Conservation (phyloP, 108 stramenopile species). For the Chaetoceros tenuissimus region DNA sequence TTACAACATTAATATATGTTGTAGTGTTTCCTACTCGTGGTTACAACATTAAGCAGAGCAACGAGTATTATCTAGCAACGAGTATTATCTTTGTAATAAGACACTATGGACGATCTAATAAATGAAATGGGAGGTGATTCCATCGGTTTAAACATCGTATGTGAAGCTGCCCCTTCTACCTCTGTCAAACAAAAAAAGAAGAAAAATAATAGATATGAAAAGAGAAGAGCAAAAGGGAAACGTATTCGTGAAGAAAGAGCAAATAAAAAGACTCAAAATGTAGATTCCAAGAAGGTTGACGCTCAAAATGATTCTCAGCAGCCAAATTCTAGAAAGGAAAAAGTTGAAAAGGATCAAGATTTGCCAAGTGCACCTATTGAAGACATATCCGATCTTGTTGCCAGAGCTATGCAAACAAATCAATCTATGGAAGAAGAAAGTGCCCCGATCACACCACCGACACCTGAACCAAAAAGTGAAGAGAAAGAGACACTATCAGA, state of each 20-base stretch:
- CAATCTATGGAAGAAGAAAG: not conserved
- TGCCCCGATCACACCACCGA: not conserved
- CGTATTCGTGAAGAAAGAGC: slow-evolving; percentile 10
- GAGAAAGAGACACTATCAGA: not conserved
- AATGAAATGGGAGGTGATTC: slow-evolving; percentile 1
- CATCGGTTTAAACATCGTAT: slow-evolving; percentile 43
- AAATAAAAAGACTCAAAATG: slow-evolving; percentile 3
- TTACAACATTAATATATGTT: too few relatives aligned
- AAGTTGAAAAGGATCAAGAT: slow-evolving; percentile 3
- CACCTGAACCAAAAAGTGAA: not conserved
- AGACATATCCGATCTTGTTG: not conserved
- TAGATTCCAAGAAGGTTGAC: not conserved
- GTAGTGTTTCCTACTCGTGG: too few relatives aligned
- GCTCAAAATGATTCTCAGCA: slow-evolving; percentile 9
- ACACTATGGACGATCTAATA: slow-evolving; percentile 8
- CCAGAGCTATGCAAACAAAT: not conserved
- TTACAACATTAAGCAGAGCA: too few relatives aligned
- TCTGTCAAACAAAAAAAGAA: slow-evolving; percentile 22
- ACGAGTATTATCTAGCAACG: too few relatives aligned
- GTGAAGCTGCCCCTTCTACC: slow-evolving; percentile 10
- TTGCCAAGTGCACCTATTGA: not conserved
- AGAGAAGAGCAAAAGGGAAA: slow-evolving; percentile 35
- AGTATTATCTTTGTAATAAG: too few relatives aligned
- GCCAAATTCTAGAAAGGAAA: not conserved
- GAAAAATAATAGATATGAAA: slow-evolving; percentile 67